A percentile compares a stretch with the other conserved stretches of the same genome.
phyloP scores from a whole-genome alignment of 306 rosid species.

The Sophora flavescens region DNA sequence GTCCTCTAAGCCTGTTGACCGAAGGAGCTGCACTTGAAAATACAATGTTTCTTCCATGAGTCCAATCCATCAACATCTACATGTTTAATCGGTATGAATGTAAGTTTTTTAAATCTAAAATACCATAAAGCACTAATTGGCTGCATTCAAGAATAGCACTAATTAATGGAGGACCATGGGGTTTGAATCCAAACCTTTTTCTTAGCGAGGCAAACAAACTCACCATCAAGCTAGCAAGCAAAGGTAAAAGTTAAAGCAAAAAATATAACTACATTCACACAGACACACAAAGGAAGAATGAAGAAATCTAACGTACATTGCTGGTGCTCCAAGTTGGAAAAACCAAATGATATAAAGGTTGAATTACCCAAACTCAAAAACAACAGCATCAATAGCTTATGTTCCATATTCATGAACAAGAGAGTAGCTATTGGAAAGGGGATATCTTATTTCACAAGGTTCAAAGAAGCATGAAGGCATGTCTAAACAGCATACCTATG shows the following conservation, averaged over 20 bases:
- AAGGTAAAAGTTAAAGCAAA: too few species aligned
- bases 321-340: neutral
- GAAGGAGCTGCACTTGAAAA: too few species aligned
- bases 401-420: conserved; percentile 15
- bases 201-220: neutral
- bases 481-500: neutral
- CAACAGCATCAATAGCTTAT: neutral
- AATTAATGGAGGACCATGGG: neutral
- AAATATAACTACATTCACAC: too few species aligned
- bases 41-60: too few species aligned
- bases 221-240: neutral
- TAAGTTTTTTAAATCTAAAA: too few species aligned
- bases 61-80: too few species aligned
- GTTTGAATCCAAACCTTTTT: conserved; percentile 1
- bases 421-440: neutral
- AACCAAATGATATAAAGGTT: neutral
- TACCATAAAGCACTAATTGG: too few species aligned
- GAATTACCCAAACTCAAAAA: neutral
- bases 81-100: too few species aligned
- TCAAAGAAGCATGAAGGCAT: conserved; percentile 6
- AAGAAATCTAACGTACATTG: too few species aligned
- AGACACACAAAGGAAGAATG: too few species aligned
- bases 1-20: too few species aligned
- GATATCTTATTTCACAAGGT: neutral
- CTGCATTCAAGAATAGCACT: neutral